Evolutionary conservation across 768 basidiomycete species (phyloP).

Genomic region (Lactifluus subvellereus): DNA sequence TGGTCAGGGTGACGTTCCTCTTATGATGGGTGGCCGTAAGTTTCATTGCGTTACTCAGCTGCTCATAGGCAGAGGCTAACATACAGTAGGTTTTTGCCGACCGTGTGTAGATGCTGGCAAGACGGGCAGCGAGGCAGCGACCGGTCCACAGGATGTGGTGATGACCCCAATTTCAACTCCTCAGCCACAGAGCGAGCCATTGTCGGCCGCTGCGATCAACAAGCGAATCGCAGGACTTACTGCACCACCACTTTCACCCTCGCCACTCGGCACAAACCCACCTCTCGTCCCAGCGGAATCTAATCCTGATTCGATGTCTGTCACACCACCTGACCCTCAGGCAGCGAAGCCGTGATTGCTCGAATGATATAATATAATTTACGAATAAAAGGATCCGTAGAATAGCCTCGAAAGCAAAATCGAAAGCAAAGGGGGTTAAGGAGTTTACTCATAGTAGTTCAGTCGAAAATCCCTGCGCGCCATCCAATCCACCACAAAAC

Average conservation of each 20-base stretch:
- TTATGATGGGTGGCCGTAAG: constrained; percentile 73
- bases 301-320: not conserved
- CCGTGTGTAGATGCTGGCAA: constrained; percentile 44
- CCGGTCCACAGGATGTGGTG: not conserved
- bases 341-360: not conserved
- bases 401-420: constrained; percentile 3
- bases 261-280: constrained; percentile 16
- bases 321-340: constrained; percentile 1
- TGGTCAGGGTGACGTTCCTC: constrained; percentile 61
- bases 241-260: constrained; percentile 2
- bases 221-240: constrained; percentile 10
- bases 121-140: constrained; percentile 2
- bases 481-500: constrained; percentile 74
- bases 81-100: constrained; percentile 56
- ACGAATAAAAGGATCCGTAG: constrained; percentile 15
- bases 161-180: not conserved
- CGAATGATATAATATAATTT: constrained; percentile 21
- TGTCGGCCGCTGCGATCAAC: not conserved
- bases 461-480: constrained; percentile 48
- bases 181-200: constrained; percentile 10
- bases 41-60: constrained; percentile 19
- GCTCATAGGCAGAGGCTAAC: constrained; percentile 3
- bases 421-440: not conserved
- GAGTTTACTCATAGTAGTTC: constrained; percentile 13
- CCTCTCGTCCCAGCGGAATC: constrained; percentile 19